Evolutionary conservation across 2,329 filamentous ascomycete genomes (phyloP), one percentile per base, ranked within the genome.

Genomic region (Diaporthe longicolla): DNA sequence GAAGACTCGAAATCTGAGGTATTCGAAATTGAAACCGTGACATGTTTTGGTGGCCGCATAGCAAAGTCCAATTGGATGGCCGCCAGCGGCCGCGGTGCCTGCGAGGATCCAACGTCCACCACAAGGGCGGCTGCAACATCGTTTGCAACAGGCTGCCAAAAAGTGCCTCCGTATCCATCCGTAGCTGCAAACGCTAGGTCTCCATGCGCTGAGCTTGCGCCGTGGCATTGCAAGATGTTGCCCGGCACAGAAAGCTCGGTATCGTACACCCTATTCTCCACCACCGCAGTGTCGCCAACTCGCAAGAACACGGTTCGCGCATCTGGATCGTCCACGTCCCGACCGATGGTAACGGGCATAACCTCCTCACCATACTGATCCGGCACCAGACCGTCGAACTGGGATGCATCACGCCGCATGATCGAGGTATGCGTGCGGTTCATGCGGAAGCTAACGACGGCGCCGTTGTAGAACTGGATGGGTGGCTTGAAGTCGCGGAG

Each of bases 151-250:
- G 91, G 90, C 77, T 93, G 90, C 91, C 91, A 93, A 77, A 89
- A 89, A 0, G 91, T 93, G 43, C 87, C 89, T 5, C 87, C 83
- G 8, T 90, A 89, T 65, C 92, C 92, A 77, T 93, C 92, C 68
- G 92, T 87, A 3, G 90, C 90, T 0, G 87, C 86, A 71, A 92
- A 85, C 0, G 91, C 90, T 81, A 92, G 92, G 79, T 93, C 91
- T n/a, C 91, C 92, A 0, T 84, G 78, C 0, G 84, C 79, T 0
- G 87, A 88, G 54, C 78, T 79, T 1, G 87, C 85, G 3, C 87
- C 83, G 24, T 83, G 85, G 79, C 91, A 93, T 82, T 93, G 91
- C 0, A 88, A 84, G 48, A 92, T 84, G 78, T 93, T 93, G 11
- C 87, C 87, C 0, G 83, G 78, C 1, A 89, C 74, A 1, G 71